Conservation (phyloP, 1,284 basidiomycete genomes). For the Apiotrichum mycotoxinovorans region DNA sequence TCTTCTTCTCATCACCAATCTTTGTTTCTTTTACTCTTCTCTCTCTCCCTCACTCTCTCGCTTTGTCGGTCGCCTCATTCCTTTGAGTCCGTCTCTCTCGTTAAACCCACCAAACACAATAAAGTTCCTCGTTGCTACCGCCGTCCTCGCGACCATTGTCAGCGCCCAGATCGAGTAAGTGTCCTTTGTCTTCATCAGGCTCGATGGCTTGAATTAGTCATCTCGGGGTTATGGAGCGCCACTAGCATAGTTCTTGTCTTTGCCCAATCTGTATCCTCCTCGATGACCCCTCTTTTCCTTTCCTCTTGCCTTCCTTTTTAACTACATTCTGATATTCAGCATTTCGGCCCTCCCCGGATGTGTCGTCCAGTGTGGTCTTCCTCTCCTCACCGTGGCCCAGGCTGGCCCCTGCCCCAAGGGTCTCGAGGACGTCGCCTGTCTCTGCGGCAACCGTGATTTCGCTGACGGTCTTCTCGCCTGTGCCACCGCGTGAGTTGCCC, state of each 20-base stretch:
- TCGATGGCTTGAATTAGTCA: too few species aligned
- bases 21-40: not conserved
- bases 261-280: too few species aligned
- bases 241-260: too few species aligned
- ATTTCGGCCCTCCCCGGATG: too few species aligned
- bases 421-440: slow-evolving; percentile 35
- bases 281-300: not conserved
- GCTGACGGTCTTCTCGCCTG: slow-evolving; percentile 34
- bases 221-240: too few species aligned
- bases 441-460: slow-evolving; percentile 41
- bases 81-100: slow-evolving; percentile 47
- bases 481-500: slow-evolving; percentile 26
- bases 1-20: too few species aligned
- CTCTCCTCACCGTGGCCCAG: slow-evolving; percentile 6
- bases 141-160: not conserved
- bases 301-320: too few species aligned
- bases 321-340: too few species aligned
- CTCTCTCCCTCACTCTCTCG: too few species aligned
- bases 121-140: slow-evolving; percentile 5
- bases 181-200: not conserved
- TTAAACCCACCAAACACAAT: slow-evolving; percentile 3
- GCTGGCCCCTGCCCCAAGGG: slow-evolving; percentile 24
- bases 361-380: slow-evolving; percentile 21
- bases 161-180: slow-evolving; percentile 4
- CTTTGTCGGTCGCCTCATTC: not conserved